Percentiles rank a stretch among this genome's conserved stretches.
phyloP scores from a whole-genome alignment of 2,329 filamentous ascomycete genomes.

The Cadophora sp. region DNA sequence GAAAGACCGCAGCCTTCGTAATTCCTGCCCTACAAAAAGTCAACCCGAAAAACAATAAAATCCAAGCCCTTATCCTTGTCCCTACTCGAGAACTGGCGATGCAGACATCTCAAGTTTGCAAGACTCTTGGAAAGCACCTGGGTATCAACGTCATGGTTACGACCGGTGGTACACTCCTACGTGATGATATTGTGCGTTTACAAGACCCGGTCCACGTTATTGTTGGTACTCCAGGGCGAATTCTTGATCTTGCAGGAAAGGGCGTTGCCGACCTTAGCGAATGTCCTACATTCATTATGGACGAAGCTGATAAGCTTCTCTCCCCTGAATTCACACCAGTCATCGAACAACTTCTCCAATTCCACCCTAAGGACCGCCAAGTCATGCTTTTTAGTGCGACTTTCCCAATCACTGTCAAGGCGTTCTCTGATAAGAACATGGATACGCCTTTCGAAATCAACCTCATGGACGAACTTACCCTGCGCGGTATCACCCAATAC shows the following conservation, averaged over 20 bases:
- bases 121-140: conserved; percentile 95
- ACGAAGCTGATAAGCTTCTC: conserved; percentile 97
- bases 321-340: conserved; percentile 97
- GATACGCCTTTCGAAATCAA: conserved; percentile 96
- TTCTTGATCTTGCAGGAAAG: conserved; percentile 95
- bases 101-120: conserved; percentile 99
- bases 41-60: conserved; percentile 95
- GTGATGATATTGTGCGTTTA: conserved; percentile 95
- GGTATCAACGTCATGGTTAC: conserved; percentile 99
- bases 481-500: conserved; percentile 98
- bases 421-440: conserved; percentile 99
- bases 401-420: conserved; percentile 95
- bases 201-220: conserved; percentile 96
- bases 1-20: conserved; percentile 97
- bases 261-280: conserved; percentile 94
- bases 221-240: conserved; percentile 94
- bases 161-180: conserved; percentile 91
- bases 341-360: conserved; percentile 93
- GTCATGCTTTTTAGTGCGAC: conserved; percentile 99
- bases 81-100: conserved; percentile 96
- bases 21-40: conserved; percentile 95
- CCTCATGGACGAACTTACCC: conserved; percentile 97
- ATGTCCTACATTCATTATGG: conserved; percentile 99
- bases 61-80: conserved; percentile 94
- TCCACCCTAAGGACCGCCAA: conserved; percentile 96